Evolutionary conservation across 805 yeast species (phyloP), one percentile per base, ranked within the genome.

Genomic region (Maudiozyma pseudohumilis): DNA sequence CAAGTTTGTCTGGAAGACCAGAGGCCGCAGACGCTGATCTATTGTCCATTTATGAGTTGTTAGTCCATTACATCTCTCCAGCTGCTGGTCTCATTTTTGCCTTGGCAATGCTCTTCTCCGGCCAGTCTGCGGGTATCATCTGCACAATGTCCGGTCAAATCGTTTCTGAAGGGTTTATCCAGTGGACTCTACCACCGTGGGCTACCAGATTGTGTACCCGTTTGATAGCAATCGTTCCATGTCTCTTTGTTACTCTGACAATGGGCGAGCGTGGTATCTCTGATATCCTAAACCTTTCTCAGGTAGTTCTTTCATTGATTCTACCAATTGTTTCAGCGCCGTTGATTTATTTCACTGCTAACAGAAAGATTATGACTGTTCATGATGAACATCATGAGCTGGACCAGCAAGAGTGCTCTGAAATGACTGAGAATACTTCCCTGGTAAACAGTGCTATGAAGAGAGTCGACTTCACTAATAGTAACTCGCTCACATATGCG

Each of bases 71-170:
- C 50, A 68, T 87, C 28, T 82, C 94, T 1, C 80, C 83, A 12
- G 75, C 87, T 5, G 96, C 96, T 0, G 96, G 95, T 5, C 65
- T 83, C 8, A 79, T 87, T 0, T 87, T 88, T 66, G 96, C 95
- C 0, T 60, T 86, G 35, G 96, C 96, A 1, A 72, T 87, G 60
- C 65, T 87, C 32, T 87, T 83, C 55, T 79, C 89, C 11, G 96
- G 96, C n/a, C 89, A 87, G 53, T 80, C 92, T 50, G 96, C 96
- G 2, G 96, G 96, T 29, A 83, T 89, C 28, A 94, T 87, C 15
- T 87, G 95, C 54, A 88, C 96, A 0, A 69, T 88, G 50, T 88
- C 96, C 2, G 95, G 96, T 26, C 96, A 87, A 56, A 84, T 85
- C 76, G 94, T 87, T 7, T 77, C 85, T 51, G 95, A 87, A 57